Conservation (phyloP, 2,329 filamentous ascomycete species). For the Cryphonectria nitschkei region DNA sequence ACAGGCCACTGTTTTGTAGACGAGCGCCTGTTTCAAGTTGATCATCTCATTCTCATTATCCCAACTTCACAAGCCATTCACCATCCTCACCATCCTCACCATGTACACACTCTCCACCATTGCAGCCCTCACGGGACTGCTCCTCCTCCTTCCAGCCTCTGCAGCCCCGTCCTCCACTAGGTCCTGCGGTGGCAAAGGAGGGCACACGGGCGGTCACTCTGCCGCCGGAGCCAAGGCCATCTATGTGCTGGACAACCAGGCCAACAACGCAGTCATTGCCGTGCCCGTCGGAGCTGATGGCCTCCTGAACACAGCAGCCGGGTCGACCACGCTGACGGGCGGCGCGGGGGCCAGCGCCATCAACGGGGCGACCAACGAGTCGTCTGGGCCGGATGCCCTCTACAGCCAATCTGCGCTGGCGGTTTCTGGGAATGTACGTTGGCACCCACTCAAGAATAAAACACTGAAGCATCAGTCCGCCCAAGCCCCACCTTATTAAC, state of each 20-base stretch:
- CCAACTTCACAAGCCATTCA: neutral
- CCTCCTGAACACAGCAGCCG: slow-evolving; percentile 43
- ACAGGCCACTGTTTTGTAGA: neutral
- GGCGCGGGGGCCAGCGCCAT: slow-evolving; percentile 50
- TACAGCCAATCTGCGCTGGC: slow-evolving; percentile 55
- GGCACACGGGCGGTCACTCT: neutral
- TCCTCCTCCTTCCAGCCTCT: neutral
- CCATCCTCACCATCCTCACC: neutral
- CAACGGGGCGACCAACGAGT: slow-evolving; percentile 40
- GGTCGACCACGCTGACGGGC: slow-evolving; percentile 48
- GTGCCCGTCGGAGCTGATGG: slow-evolving; percentile 53
- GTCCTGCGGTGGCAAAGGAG: slow-evolving; percentile 7
- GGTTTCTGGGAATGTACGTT: slow-evolving; percentile 50
- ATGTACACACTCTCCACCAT: slow-evolving; percentile 9
- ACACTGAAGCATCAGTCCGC: too few species aligned
- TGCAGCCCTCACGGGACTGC: neutral
- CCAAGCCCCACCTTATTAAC: neutral
- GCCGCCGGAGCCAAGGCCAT: slow-evolving; percentile 39
- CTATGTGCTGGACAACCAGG: slow-evolving; percentile 60
- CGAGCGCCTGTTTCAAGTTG: neutral
- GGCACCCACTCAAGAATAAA: too few species aligned
- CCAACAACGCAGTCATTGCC: slow-evolving; percentile 52
- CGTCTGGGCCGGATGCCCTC: slow-evolving; percentile 54
- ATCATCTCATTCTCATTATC: neutral
- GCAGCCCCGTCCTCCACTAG: neutral